These are phyloP conservation scores for Apiospora sp. DNA, from an alignment of 2,329 filamentous ascomycete genomes.

Conservation along the genomic window DNA sequence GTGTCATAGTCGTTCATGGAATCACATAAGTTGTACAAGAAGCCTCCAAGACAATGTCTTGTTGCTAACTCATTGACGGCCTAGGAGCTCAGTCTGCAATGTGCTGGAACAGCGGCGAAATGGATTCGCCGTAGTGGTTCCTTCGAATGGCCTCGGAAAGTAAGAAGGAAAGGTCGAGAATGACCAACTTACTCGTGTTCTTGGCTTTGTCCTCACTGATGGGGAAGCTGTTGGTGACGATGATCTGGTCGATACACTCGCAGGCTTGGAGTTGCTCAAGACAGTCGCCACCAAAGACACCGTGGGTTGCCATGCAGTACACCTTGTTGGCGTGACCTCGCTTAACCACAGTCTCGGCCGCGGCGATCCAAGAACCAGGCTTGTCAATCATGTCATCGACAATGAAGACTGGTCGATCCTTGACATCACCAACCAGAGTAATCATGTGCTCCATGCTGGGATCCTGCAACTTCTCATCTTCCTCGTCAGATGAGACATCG, in stretches of 20 bases:
- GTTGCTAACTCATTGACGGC: slow-evolving; percentile 1
- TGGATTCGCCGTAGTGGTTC: slow-evolving; percentile 94
- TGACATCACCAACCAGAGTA: slow-evolving; percentile 95
- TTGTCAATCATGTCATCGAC: slow-evolving; percentile 99
- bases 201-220: slow-evolving; percentile 78
- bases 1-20: slow-evolving; percentile 21
- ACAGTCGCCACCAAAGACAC: slow-evolving; percentile 89
- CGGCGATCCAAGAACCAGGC: slow-evolving; percentile 94
- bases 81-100: slow-evolving; percentile 58
- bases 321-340: slow-evolving; percentile 90
- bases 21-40: slow-evolving; percentile 20
- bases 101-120: slow-evolving; percentile 74
- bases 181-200: slow-evolving; percentile 81
- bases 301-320: slow-evolving; percentile 97
- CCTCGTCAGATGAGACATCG: slow-evolving; percentile 84
- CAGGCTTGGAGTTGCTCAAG: slow-evolving; percentile 90
- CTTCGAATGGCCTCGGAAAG: slow-evolving; percentile 91
- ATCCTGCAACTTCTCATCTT: slow-evolving; percentile 87
- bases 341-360: slow-evolving; percentile 96
- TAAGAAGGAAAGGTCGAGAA: slow-evolving; percentile 88
- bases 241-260: slow-evolving; percentile 90
- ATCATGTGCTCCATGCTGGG: slow-evolving; percentile 91
- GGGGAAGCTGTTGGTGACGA: slow-evolving; percentile 97
- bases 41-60: slow-evolving; percentile 13
- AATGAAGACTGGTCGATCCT: slow-evolving; percentile 86